Conservation (phyloP, 106 monocot genomes). For the Agapanthus africanus region DNA sequence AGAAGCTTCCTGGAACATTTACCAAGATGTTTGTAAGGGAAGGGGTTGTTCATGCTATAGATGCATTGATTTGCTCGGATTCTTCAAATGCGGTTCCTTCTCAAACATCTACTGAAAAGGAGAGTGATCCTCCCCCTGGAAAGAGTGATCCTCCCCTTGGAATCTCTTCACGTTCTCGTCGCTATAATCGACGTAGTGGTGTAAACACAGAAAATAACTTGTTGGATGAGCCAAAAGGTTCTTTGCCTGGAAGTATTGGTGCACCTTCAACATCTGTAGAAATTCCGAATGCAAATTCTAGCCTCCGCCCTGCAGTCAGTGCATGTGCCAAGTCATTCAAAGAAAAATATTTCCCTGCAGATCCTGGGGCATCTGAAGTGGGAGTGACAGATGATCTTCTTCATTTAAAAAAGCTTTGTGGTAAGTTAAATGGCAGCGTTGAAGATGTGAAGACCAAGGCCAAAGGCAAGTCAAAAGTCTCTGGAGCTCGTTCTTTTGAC, state of each 20-base stretch:
- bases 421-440: slow-evolving; percentile 50
- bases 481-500: slow-evolving; percentile 37
- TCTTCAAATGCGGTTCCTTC: slow-evolving; percentile 32
- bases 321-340: slow-evolving; percentile 73
- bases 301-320: slow-evolving; percentile 71
- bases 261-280: slow-evolving; percentile 41
- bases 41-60: slow-evolving; percentile 97
- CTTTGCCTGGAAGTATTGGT: slow-evolving; percentile 24
- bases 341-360: slow-evolving; percentile 77
- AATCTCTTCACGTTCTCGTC: slow-evolving; percentile 69
- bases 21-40: slow-evolving; percentile 91
- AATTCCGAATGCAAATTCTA: slow-evolving; percentile 46
- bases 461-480: slow-evolving; percentile 83
- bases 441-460: slow-evolving; percentile 53
- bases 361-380: slow-evolving; percentile 56
- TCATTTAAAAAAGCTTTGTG: slow-evolving; percentile 65
- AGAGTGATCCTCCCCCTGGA: slow-evolving; percentile 38
- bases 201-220: slow-evolving; percentile 36
- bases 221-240: slow-evolving; percentile 57
- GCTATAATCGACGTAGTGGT: slow-evolving; percentile 49
- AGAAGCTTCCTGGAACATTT: slow-evolving; percentile 89
- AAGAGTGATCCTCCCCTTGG: slow-evolving; percentile 33
- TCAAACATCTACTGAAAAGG: slow-evolving; percentile 49
- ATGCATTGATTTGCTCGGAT: slow-evolving; percentile 58
- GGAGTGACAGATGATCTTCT: slow-evolving; percentile 83